phyloP scores from a whole-genome alignment of 2,329 filamentous ascomycete genomes.

The Colletotrichum phormii region DNA sequence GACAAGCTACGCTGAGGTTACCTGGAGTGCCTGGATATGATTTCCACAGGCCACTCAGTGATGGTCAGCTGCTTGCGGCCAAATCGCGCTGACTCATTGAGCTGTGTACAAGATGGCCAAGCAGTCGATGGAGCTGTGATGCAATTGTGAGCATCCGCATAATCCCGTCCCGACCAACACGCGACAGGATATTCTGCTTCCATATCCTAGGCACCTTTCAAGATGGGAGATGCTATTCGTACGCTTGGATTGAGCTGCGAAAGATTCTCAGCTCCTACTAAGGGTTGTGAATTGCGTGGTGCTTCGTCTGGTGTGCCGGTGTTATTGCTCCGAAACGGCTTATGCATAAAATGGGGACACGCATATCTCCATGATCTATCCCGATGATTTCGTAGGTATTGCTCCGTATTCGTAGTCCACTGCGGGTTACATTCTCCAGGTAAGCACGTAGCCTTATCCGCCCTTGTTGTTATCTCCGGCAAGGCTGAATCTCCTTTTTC shows the following conservation, averaged over 20 bases:
- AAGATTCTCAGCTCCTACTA: neutral
- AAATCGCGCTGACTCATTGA: neutral
- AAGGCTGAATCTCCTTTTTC: constrained; percentile 23
- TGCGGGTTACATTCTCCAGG: neutral
- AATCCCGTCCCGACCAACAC: constrained; percentile 3
- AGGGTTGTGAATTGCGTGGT: constrained; percentile 2
- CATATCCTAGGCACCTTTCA: neutral
- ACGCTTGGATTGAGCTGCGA: neutral
- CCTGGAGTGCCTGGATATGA: neutral
- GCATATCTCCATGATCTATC: neutral
- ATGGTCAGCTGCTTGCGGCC: constrained; percentile 10
- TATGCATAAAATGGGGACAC: neutral
- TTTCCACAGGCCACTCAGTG: constrained; percentile 8
- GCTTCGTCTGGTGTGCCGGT: neutral
- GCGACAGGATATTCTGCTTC: neutral
- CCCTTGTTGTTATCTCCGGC: constrained; percentile 4
- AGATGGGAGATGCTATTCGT: neutral
- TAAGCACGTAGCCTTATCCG: neutral
- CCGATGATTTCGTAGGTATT: neutral
- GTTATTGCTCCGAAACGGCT: neutral
- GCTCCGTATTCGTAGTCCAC: no score
- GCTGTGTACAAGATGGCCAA: neutral
- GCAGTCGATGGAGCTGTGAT: neutral
- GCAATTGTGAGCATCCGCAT: neutral
- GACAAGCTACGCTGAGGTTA: neutral